Percentiles rank a stretch among this genome's conserved stretches.
phyloP scores from a whole-genome alignment of 2,329 filamentous ascomycete species.

The Dactylella cylindrospora region DNA sequence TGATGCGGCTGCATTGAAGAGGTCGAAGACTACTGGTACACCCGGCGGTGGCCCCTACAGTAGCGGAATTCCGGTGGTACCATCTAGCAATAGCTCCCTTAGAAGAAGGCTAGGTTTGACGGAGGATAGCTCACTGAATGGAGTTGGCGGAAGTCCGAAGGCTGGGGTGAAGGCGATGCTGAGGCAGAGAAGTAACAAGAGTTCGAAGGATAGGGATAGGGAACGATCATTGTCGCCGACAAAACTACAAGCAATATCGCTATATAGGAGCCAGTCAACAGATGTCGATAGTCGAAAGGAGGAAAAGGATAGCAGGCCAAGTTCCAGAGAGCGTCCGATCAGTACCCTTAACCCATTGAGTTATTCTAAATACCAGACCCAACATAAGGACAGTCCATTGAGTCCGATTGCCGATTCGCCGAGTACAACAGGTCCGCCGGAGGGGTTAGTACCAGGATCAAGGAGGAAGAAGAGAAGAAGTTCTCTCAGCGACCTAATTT shows the following conservation, averaged over 20 bases:
- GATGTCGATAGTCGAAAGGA: constrained; percentile 29
- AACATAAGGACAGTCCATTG: too few species aligned
- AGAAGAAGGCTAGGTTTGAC: constrained; percentile 30
- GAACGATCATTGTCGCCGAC: constrained; percentile 5
- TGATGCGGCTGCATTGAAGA: constrained; percentile 19
- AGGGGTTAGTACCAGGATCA: constrained; percentile 19
- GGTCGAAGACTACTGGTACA: constrained; percentile 34
- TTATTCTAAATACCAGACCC: too few species aligned
- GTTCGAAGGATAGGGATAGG: constrained; percentile 17
- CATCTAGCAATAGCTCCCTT: constrained; percentile 20
- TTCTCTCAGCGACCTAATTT: constrained; percentile 76
- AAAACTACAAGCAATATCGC: not conserved
- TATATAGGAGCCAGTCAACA: constrained; percentile 35
- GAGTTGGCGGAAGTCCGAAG: not conserved
- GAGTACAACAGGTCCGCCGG: not conserved
- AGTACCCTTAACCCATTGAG: too few species aligned
- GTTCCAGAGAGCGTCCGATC: constrained; percentile 7
- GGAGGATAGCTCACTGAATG: not conserved
- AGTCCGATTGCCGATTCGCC: constrained; percentile 41
- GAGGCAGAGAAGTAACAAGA: constrained; percentile 30
- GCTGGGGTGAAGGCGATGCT: constrained; percentile 32
- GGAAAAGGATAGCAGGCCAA: constrained; percentile 9
- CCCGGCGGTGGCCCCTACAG: not conserved
- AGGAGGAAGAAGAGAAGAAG: constrained; percentile 80
- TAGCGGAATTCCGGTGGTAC: constrained; percentile 21